Base-by-base conservation (phyloP, 306 rosid genomes). In the Bauhinia variegata region DNA sequence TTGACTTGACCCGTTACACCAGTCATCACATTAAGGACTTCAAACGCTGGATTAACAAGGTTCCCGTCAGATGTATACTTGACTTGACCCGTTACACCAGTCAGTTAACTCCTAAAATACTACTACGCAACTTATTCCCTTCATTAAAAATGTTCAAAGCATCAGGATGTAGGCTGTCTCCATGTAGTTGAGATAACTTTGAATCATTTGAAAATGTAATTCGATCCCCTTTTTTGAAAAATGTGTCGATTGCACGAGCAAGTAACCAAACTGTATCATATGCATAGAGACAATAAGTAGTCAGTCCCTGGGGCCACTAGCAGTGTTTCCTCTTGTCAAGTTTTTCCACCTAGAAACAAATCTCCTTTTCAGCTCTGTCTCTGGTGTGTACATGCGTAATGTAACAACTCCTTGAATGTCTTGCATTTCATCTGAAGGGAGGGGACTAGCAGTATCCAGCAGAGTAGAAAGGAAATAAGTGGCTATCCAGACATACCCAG, bases 401-500 rank as follows among this genome's bases (percentile, higher is more conserved):
- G 99, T 86, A 54, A 95, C 61, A 60, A 86, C 84, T 64, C 99
- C 99, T 71, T 88, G 88, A 61, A 95, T 83, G 13, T 56, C 66
- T 42, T 85, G 89, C 84, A 75, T 80, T 18, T 6, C 18, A 60
- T 76, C 77, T 19, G 70, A 33, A 66, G 89, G 23, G 39, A 80
- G 50, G n/a, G 95, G 84, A 70, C 75, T 53, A 10, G 54, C 23
- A 13, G 85, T 78, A 61, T 95, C 99, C 33, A 90, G 60, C 23
- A 77, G 2, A 52, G 86, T 76, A 42, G 99, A 71, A 36, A 95
- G 90, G 77, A 90, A 95, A 72, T 56, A 55, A 57, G 96, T 79
- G 36, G 96, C 85, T 65, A 95, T 90, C 99, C 99, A 95, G 2
- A 90, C 99, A 70, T 86, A 90, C 8, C 99, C 97, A 54, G 87